phyloP scores from a whole-genome alignment of 805 yeast species.

The Millerozyma acaciae region DNA sequence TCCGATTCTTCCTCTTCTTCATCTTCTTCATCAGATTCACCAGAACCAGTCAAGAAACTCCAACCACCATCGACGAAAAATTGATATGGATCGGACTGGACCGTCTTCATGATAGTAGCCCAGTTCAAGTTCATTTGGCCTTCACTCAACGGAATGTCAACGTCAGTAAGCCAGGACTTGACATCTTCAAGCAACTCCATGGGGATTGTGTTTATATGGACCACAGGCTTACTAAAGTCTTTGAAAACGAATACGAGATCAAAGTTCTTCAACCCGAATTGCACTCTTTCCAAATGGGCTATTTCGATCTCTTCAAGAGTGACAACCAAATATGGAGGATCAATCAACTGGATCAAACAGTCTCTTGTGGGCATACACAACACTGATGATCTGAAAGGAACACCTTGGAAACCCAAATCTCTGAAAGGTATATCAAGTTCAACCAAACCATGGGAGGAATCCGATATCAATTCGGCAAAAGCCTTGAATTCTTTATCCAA shows the following conservation, averaged over 20 bases:
- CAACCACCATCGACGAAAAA: constrained; percentile 95
- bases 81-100: constrained; percentile 87
- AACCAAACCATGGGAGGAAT: constrained; percentile 74
- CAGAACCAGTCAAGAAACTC: constrained; percentile 87
- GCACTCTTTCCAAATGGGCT: constrained; percentile 95
- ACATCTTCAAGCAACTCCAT: constrained; percentile 88
- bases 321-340: constrained; percentile 91
- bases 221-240: constrained; percentile 82
- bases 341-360: constrained; percentile 89
- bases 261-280: constrained; percentile 93
- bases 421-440: constrained; percentile 94
- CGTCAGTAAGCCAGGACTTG: constrained; percentile 96
- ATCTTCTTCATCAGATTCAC: constrained; percentile 65
- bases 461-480: constrained; percentile 88
- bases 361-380: constrained; percentile 96
- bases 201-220: constrained; percentile 92
- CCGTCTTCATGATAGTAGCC: constrained; percentile 92
- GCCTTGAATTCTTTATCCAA: constrained; percentile 87
- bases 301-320: constrained; percentile 89
- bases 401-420: constrained; percentile 96
- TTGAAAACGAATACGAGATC: constrained; percentile 96
- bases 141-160: constrained; percentile 91
- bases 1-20: constrained; percentile 69
- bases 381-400: constrained; percentile 91
- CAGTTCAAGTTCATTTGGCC: constrained; percentile 96